phyloP scores from a whole-genome alignment of 179 eudicot genomes.

The Silene coronaria region DNA sequence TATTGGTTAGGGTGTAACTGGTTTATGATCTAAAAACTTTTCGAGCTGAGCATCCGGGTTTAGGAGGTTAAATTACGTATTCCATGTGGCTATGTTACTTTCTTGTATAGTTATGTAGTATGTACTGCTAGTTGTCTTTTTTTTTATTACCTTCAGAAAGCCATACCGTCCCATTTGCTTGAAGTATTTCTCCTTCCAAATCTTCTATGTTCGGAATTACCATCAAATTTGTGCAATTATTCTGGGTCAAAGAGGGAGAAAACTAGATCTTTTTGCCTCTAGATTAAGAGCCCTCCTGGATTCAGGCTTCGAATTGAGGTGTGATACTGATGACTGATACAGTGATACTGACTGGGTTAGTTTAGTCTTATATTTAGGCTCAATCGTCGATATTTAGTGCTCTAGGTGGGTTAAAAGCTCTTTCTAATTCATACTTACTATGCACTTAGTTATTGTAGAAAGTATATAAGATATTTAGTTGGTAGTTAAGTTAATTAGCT shows the following conservation, averaged over 20 bases:
- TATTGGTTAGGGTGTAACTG: not conserved
- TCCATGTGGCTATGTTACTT: slow-evolving; percentile 15
- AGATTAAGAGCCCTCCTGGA: too few species aligned
- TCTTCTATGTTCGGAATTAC: not conserved
- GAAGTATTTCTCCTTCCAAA: not conserved
- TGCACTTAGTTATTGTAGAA: too few species aligned
- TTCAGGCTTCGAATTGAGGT: too few species aligned
- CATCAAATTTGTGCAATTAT: not conserved
- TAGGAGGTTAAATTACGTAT: slow-evolving; percentile 24
- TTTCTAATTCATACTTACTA: too few species aligned
- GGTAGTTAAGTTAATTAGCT: too few species aligned
- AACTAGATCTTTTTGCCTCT: not conserved
- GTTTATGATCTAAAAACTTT: not conserved
- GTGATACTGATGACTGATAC: too few species aligned
- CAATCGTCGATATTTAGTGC: too few species aligned
- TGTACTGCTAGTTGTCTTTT: slow-evolving; percentile 15
- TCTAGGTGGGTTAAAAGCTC: too few species aligned
- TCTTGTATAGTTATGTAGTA: slow-evolving; percentile 26
- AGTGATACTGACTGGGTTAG: too few species aligned
- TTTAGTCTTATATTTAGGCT: too few species aligned
- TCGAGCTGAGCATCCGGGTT: not conserved
- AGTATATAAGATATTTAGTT: too few species aligned
- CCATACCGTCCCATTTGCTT: not conserved
- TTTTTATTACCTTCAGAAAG: slow-evolving; percentile 5
- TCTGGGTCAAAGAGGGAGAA: not conserved